Conservation (phyloP, 169 alveolate species). For the Plasmodium cynomolgi region DNA sequence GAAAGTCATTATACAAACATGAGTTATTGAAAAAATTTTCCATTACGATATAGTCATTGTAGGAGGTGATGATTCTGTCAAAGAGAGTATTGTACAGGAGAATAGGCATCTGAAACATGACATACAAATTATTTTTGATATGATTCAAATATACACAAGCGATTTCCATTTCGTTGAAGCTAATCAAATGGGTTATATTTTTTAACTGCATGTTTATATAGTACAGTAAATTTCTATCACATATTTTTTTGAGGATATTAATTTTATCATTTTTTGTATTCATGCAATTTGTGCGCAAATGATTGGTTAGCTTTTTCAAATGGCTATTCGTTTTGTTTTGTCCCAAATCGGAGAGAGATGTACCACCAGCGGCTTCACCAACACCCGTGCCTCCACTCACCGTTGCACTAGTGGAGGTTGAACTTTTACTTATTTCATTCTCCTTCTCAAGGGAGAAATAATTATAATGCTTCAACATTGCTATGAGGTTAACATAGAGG, state of each 20-base stretch:
- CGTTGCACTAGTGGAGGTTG: neutral
- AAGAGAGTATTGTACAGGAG: constrained; percentile 22
- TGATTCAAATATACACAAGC: constrained; percentile 48
- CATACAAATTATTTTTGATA: constrained; percentile 61
- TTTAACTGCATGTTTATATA: constrained; percentile 61
- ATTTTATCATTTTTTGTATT: constrained; percentile 65
- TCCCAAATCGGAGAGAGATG: neutral
- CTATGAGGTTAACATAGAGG: constrained; percentile 43
- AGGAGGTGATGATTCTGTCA: constrained; percentile 13
- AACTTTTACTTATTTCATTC: neutral
- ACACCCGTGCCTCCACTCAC: neutral
- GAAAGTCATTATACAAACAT: constrained; percentile 16
- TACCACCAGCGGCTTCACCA: neutral
- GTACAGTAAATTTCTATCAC: constrained; percentile 53
- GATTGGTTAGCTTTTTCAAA: neutral
- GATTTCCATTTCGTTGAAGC: constrained; percentile 59
- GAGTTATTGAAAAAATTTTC: constrained; percentile 57
- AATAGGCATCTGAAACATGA: constrained; percentile 68
- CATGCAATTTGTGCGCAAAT: neutral
- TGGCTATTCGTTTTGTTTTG: neutral
- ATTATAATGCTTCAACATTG: constrained; percentile 71
- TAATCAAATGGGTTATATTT: constrained; percentile 42
- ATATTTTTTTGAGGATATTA: constrained; percentile 42
- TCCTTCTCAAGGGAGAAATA: constrained; percentile 24
- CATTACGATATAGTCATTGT: constrained; percentile 26